phyloP scores from a whole-genome alignment of 192 early-diverging fungal species.

The Gigaspora rosea region DNA sequence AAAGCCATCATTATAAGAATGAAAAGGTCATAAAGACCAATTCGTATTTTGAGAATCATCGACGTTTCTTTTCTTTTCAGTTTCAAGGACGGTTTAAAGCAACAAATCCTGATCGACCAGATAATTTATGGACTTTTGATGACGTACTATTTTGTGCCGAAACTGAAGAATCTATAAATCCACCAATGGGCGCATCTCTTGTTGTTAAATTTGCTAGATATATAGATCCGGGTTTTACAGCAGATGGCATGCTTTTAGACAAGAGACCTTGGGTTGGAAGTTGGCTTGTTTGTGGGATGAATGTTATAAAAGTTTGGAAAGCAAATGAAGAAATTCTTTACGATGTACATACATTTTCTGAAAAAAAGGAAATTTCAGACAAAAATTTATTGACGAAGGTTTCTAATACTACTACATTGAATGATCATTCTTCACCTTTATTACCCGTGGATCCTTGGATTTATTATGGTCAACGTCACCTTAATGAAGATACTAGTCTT shows the following conservation, averaged over 20 bases:
- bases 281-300: constrained; percentile 44
- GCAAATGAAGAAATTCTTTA: not conserved
- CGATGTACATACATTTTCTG: not conserved
- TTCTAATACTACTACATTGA: not conserved
- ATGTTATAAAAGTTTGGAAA: constrained; percentile 39
- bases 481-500: not conserved
- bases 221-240: constrained; percentile 43
- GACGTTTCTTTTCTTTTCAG: constrained; percentile 43
- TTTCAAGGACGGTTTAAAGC: constrained; percentile 47
- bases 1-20: constrained; percentile 26
- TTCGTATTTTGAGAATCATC: constrained; percentile 37
- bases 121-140: constrained; percentile 39
- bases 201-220: constrained; percentile 35
- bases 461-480: constrained; percentile 28
- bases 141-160: constrained; percentile 43
- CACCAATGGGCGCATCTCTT: constrained; percentile 33
- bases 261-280: constrained; percentile 42
- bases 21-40: not conserved
- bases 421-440: not conserved
- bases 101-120: constrained; percentile 31
- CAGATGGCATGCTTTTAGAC: constrained; percentile 33
- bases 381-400: not conserved
- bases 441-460: constrained; percentile 31
- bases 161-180: constrained; percentile 33
- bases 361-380: not conserved